Conservation (phyloP, 1,139 yeast species). For the Debaryomyces psychrophilus region DNA sequence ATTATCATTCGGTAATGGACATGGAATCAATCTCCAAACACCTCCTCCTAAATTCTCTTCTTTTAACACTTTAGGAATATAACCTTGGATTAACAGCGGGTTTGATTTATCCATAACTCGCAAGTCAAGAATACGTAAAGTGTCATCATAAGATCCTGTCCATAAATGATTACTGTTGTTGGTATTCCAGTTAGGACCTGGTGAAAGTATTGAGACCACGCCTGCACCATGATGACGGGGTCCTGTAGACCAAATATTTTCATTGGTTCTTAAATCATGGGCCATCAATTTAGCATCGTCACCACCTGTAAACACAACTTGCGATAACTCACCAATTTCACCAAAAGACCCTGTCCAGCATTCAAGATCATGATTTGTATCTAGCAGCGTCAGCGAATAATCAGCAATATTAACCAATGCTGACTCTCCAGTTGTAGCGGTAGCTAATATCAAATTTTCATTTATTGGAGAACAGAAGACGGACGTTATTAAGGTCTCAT, state of each 20-base stretch:
- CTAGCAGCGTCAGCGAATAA: constrained; percentile 19
- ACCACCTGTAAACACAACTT: constrained; percentile 84
- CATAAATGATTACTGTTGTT: constrained; percentile 58
- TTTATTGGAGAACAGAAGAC: constrained; percentile 57
- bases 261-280: constrained; percentile 62
- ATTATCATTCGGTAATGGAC: constrained; percentile 44
- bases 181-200: constrained; percentile 43
- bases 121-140: constrained; percentile 68
- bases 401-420: constrained; percentile 35
- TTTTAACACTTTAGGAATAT: constrained; percentile 48
- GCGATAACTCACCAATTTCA: constrained; percentile 49
- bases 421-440: constrained; percentile 62
- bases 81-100: constrained; percentile 46
- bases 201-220: constrained; percentile 72
- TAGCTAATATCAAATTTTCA: constrained; percentile 41
- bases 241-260: constrained; percentile 56
- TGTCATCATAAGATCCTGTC: constrained; percentile 94
- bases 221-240: constrained; percentile 80
- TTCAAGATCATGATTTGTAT: constrained; percentile 62
- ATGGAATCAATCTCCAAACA: constrained; percentile 86
- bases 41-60: constrained; percentile 80
- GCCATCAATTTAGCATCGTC: constrained; percentile 81
- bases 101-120: constrained; percentile 50
- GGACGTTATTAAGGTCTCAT: constrained; percentile 62
- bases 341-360: constrained; percentile 92